Base-by-base conservation (phyloP, 768 basidiomycete species). In the Sarcomyxa edulis region DNA sequence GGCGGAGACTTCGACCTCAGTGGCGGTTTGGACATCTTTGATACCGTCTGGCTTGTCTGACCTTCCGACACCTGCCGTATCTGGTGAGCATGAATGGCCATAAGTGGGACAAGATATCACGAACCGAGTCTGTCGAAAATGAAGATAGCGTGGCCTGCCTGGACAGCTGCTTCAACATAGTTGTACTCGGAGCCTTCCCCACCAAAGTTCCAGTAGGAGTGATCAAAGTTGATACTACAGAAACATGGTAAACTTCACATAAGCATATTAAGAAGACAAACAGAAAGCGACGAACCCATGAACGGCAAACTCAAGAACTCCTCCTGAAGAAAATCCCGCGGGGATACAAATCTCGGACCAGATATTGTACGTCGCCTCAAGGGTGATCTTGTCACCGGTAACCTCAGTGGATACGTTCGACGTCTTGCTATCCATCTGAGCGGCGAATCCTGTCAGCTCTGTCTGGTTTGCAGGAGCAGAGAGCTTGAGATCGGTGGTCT, bases 181-280 rank as follows among this genome's bases (percentile, higher is more conserved):
- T 53, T 50, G 32, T n/a, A n/a, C n/a, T n/a, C n/a, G n/a, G n/a
- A n/a, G n/a, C n/a, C n/a, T n/a, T n/a, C n/a, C n/a, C n/a, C n/a
- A n/a, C n/a, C n/a, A n/a, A n/a, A n/a, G n/a, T n/a, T 47, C 50
- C 51, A 55, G 38, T 55, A 53, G 7, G 38, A 42, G 43, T 55
- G 52, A 24, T 52, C 54, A 31, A 48, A 53, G 6, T 46, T 46
- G 30, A 49, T 41, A 1, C 54, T 55, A 14, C 1, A 27, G 18
- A 15, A 16, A 34, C 22, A 23, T 32, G 7, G 21, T 23, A 18
- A 2, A 23, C 18, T n/a, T n/a, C n/a, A 5, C n/a, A 22, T 7
- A 31, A 10, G 12, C 34, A 25, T 33, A 26, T 1, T 21, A 36
- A 14, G 20, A 10, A 11, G 19, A 7, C n/a, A n/a, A n/a, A n/a